Percentiles rank a stretch among this genome's conserved stretches.
phyloP scores from a whole-genome alignment of 2,329 filamentous ascomycete genomes.

The Septoria petroselini region DNA sequence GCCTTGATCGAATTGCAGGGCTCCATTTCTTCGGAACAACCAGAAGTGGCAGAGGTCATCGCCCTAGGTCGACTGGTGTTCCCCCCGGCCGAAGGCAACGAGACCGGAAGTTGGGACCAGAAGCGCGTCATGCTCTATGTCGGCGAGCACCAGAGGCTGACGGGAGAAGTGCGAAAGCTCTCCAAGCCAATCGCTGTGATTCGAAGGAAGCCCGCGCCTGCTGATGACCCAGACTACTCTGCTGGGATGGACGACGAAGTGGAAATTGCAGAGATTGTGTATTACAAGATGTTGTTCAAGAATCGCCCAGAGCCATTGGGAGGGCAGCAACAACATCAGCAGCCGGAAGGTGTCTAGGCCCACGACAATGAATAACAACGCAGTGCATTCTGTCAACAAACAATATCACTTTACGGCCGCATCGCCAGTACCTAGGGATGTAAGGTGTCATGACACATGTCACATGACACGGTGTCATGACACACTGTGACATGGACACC shows the following conservation, averaged over 20 bases:
- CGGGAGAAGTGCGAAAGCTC: constrained; percentile 86
- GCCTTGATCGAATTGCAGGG: constrained; percentile 92
- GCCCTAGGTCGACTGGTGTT: constrained; percentile 73
- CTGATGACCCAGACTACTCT: neutral
- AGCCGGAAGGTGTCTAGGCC: neutral
- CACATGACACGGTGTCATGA: no score
- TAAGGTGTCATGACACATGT: no score
- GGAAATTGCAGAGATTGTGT: constrained; percentile 83
- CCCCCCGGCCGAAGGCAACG: constrained; percentile 60
- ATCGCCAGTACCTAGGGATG: no score
- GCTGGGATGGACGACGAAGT: constrained; percentile 51
- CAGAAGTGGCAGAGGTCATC: constrained; percentile 39
- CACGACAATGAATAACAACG: no score
- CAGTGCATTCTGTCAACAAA: no score
- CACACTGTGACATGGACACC: no score
- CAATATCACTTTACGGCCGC: no score
- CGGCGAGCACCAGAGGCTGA: constrained; percentile 82
- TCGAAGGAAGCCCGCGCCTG: constrained; percentile 51
- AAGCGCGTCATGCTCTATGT: constrained; percentile 85
- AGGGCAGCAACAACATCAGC: constrained; percentile 4
- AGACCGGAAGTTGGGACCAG: constrained; percentile 71
- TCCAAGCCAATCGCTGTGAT: constrained; percentile 76
- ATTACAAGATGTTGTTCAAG: constrained; percentile 82
- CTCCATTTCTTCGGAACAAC: constrained; percentile 69
- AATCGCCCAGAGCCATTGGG: constrained; percentile 72